A percentile compares a stretch with the other conserved stretches of the same genome.
phyloP scores from a whole-genome alignment of 208 protist species.

The Sergeia podlipaevii region DNA sequence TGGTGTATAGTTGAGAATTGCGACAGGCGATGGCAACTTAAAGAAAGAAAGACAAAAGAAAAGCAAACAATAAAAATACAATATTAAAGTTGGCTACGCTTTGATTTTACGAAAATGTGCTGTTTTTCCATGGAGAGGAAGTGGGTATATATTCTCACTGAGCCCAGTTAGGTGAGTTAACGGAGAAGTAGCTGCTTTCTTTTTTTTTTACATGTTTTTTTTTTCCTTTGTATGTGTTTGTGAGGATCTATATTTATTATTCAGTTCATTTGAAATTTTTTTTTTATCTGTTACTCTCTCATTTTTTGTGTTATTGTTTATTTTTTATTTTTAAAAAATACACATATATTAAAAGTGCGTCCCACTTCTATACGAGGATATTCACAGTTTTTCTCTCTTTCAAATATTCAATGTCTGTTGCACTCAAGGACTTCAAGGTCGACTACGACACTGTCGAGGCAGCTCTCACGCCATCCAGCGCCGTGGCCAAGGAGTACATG shows the following conservation, averaged over 20 bases:
- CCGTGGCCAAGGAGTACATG: conserved; percentile 24
- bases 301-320: neutral
- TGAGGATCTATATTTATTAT: neutral
- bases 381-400: no score
- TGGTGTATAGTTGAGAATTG: no score
- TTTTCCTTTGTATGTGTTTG: neutral
- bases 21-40: no score
- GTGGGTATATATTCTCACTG: no score
- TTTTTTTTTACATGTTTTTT: conserved; percentile 6
- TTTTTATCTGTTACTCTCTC: neutral
- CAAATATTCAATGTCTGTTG: neutral
- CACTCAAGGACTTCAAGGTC: conserved; percentile 1
- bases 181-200: no score
- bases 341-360: neutral
- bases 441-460: conserved; percentile 21
- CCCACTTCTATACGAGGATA: no score
- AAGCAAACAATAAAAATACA: no score
- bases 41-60: no score
- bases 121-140: no score
- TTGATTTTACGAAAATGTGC: no score
- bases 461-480: conserved; percentile 25
- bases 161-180: no score
- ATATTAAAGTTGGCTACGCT: no score
- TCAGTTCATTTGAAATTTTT: neutral
- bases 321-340: neutral